These are phyloP conservation scores for Platanus orientalis DNA, from an alignment of 164 flowering plant species.

Conservation along the genomic window DNA sequence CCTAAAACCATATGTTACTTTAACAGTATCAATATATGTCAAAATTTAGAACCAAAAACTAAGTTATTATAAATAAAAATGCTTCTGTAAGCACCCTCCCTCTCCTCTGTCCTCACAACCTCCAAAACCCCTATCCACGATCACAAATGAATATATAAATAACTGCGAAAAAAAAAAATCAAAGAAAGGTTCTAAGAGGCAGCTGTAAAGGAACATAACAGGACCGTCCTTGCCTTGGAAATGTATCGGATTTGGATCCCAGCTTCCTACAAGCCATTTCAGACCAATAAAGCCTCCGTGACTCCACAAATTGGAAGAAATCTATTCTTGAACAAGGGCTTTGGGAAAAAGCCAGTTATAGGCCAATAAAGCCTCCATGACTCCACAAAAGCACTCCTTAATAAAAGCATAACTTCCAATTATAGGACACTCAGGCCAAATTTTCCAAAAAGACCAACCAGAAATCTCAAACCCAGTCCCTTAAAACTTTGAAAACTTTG, in stretches of 20 bases:
- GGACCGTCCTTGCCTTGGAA: slow-evolving; percentile 82
- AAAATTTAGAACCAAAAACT: background rate
- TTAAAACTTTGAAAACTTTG: background rate
- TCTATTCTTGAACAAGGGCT: slow-evolving; percentile 5
- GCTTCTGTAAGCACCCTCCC: too few species aligned
- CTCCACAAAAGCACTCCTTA: background rate
- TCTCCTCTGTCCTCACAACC: too few species aligned
- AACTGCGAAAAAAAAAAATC: background rate
- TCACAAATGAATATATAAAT: background rate
- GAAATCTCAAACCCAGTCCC: background rate
- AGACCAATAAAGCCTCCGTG: background rate
- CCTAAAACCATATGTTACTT: too few species aligned
- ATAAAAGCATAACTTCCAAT: background rate
- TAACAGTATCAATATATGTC: too few species aligned
- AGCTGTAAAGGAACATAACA: slow-evolving; percentile 44
- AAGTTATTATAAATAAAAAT: background rate
- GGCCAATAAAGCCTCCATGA: background rate
- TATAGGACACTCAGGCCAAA: background rate
- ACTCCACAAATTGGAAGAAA: background rate
- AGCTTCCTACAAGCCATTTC: slow-evolving; percentile 86
- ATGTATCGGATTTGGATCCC: slow-evolving; percentile 88
- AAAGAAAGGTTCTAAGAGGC: background rate
- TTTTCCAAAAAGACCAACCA: background rate
- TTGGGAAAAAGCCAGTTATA: background rate
- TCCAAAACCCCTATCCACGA: background rate